Base-by-base conservation (phyloP, 2,329 filamentous ascomycete genomes). In the Apiospora rasikravindrae region DNA sequence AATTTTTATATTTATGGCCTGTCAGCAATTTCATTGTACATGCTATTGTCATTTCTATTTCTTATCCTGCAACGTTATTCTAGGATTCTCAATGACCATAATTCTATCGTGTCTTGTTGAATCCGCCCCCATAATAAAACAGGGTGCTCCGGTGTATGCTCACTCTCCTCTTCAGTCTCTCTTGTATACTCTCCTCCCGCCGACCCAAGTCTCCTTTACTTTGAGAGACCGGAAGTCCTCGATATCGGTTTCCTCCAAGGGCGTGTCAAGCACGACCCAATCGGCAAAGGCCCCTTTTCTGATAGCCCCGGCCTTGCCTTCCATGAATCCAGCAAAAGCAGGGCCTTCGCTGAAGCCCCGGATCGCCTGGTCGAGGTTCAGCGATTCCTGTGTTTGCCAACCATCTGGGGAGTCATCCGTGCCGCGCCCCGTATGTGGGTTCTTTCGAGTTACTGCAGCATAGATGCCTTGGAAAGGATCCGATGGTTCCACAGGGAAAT, bases 401-500 rank as follows among this genome's bases (percentile, higher is more conserved):
- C 90, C 88, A 2, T 84, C 79, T 0, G 81, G 78, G 6, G 82
- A 82, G n/a, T 85, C 86, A 45, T 85, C 81, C 8, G 84, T 80
- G 24, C 87, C 87, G 1, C 81, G 82, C 0, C 87, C 88, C 0
- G 89, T 90, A 66, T 84, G 84, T 1, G 91, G 91, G 73, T 83
- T 90, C 57, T 86, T 86, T 71, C 92, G 84, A 16, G 90, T 87
- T 1, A 92, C 86, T 2, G 92, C 92, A 4, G 91, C 91, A 76
- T 92, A 93, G 51, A 93, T 89, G 24, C 91, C 92, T 71, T 91
- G 87, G 74, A 92, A 91, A 1, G 91, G 89, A 76, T 89, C 88
- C 0, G 91, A 87, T 2, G 91, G 91, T 78, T 93, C 91, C 10
- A 94, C 91, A 49, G 92, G 92, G 75, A 93, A 93, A 77, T 93